These are phyloP conservation scores for Venustampulla echinocandica DNA, from an alignment of 495 filamentous ascomycete species.

Conservation along the genomic window DNA sequence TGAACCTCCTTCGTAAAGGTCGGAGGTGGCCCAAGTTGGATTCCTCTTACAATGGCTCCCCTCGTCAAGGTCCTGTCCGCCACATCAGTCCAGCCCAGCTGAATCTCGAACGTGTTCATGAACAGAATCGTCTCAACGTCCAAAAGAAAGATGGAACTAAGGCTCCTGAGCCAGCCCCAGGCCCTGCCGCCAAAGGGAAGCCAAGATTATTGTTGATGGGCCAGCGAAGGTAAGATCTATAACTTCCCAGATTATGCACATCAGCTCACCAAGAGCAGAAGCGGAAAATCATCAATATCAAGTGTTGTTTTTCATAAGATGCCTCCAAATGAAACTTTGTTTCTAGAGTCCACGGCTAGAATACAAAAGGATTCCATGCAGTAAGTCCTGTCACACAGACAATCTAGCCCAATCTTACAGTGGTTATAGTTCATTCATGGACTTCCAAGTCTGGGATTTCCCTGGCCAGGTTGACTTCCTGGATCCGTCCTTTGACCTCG, in stretches of 20 bases:
- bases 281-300: conserved; percentile 94
- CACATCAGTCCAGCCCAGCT: conserved; percentile 38
- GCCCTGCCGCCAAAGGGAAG: conserved; percentile 47
- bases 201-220: conserved; percentile 92
- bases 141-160: conserved; percentile 33
- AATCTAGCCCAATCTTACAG: conserved; percentile 14
- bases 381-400: conserved; percentile 33
- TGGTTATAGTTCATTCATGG: conserved; percentile 79
- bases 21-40: conserved; percentile 16
- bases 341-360: conserved; percentile 83
- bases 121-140: conserved; percentile 41
- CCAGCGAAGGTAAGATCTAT: conserved; percentile 62
- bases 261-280: conserved; percentile 47
- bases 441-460: conserved; percentile 97
- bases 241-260: neutral
- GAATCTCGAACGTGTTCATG: conserved; percentile 46
- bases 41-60: conserved; percentile 22
- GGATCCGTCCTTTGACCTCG: conserved; percentile 77
- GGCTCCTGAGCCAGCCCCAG: conserved; percentile 30
- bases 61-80: conserved; percentile 24
- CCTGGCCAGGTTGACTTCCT: conserved; percentile 88
- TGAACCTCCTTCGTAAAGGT: conserved; percentile 21
- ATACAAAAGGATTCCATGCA: conserved; percentile 91
- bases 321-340: conserved; percentile 87
- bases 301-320: conserved; percentile 98